phyloP scores from a whole-genome alignment of 129 eudicot species.

The Mikania micrantha region DNA sequence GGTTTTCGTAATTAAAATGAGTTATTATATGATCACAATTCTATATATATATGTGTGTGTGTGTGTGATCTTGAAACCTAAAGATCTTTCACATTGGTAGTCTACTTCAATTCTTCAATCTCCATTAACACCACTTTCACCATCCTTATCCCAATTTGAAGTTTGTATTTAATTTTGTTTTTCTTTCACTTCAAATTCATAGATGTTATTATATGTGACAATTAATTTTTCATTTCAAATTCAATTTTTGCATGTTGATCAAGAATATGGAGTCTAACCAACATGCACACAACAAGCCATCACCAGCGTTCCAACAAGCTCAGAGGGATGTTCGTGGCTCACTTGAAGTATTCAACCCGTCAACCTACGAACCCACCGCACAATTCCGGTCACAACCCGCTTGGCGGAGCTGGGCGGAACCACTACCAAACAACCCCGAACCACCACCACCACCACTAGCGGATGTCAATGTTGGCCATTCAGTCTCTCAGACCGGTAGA shows the following conservation, averaged over 20 bases:
- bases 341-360: conserved; percentile 89
- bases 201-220: too few relatives aligned
- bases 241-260: conserved; percentile 9
- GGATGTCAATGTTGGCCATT: not conserved
- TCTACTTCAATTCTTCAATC: conserved; percentile 15
- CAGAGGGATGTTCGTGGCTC: conserved; percentile 84
- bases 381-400: conserved; percentile 35
- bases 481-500: conserved; percentile 36
- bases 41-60: too few relatives aligned
- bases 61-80: conserved; percentile 15
- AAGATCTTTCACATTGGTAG: conserved; percentile 15
- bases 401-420: conserved; percentile 47
- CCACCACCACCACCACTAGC: conserved; percentile 12
- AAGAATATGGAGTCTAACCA: conserved; percentile 46
- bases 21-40: too few relatives aligned
- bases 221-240: not conserved
- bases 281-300: conserved; percentile 30
- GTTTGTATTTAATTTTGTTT: not conserved
- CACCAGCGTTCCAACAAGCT: conserved; percentile 33
- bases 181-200: not conserved
- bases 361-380: conserved; percentile 26
- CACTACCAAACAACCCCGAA: conserved; percentile 25
- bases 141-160: conserved; percentile 12
- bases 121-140: conserved; percentile 9
- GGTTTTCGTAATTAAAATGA: too few relatives aligned